Conservation (phyloP, 805 yeast genomes). For the Yamadazyma tumulicola region DNA sequence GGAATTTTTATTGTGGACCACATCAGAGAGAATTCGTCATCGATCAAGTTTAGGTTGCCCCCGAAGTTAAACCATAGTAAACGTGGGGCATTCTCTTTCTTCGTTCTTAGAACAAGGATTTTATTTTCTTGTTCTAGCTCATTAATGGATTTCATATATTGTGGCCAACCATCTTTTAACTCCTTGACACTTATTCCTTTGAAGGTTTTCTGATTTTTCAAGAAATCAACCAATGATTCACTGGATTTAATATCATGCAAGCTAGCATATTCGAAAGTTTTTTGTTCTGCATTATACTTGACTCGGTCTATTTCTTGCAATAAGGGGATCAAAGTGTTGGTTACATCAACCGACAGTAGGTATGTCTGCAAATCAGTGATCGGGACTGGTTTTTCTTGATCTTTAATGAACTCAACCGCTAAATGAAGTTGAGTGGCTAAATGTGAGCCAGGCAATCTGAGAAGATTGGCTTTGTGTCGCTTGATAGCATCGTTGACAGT, state of each 20-base stretch:
- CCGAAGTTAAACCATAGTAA: slow-evolving; percentile 88
- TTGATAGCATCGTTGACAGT: slow-evolving; percentile 31
- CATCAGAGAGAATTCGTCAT: slow-evolving; percentile 74
- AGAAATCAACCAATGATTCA: slow-evolving; percentile 68
- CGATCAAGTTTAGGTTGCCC: slow-evolving; percentile 66
- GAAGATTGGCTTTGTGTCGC: slow-evolving; percentile 25
- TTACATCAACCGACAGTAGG: slow-evolving; percentile 59
- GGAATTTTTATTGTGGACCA: slow-evolving; percentile 84
- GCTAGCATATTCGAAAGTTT: slow-evolving; percentile 82
- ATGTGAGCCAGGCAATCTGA: slow-evolving; percentile 49
- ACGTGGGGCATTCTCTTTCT: slow-evolving; percentile 92
- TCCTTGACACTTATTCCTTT: slow-evolving; percentile 84
- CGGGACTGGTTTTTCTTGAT: slow-evolving; percentile 64
- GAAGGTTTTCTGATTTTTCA: slow-evolving; percentile 79
- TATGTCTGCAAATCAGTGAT: slow-evolving; percentile 64
- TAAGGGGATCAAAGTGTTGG: slow-evolving; percentile 62
- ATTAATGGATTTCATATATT: slow-evolving; percentile 74
- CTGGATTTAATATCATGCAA: slow-evolving; percentile 82
- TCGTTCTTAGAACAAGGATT: slow-evolving; percentile 80
- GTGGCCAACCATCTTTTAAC: slow-evolving; percentile 90
- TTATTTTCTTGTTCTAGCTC: slow-evolving; percentile 74
- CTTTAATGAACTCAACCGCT: slow-evolving; percentile 87
- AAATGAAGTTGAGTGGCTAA: slow-evolving; percentile 82
- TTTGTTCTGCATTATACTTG: slow-evolving; percentile 55
- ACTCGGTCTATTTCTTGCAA: slow-evolving; percentile 76